Base-by-base conservation (phyloP, 164 flowering plant genomes). In the Vitis rotundifolia region DNA sequence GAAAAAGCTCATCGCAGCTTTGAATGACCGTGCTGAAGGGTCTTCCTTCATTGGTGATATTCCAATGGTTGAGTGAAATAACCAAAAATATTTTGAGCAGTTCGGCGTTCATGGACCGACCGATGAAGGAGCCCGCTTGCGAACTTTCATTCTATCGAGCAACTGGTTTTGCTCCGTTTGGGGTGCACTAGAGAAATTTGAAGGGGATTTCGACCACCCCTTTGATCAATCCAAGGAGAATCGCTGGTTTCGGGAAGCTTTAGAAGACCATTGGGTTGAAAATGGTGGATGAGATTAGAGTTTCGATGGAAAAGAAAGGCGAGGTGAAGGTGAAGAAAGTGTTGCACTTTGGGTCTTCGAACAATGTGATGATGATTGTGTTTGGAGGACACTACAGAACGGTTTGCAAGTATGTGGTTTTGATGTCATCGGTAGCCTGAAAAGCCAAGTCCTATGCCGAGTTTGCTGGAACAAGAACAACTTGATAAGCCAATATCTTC, bases 141-240 rank as follows among this genome's bases (percentile, higher is more conserved):
- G 86, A 82, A 70, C 82, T 88, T 8, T 71, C 86, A 37, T 88
- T 86, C 61, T 83, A 84, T 56, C 66, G 87, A 16, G 91, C 91
- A 56, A 88, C 86, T 76, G 89, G 91, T 0, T 88, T 88, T 48
- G 87, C 89, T 64, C 91, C 88, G 3, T 80, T 49, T 53, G 91
- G 91, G 0, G 83, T 78, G 15, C 86, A 88, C 68, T 88, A 89
- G 91, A 77, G 91, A 59, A 77, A 68, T 22, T 66, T 88, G 52
- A 74, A 89, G 68, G 74, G 89, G 29, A 80, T 86, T 64, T 80
- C 92, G 0, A 72, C 86, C 0, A 80, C 84, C 63, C 80, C 81
- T 68, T 63, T 88, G 69, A 86, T 88, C 69, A 77, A 80, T 58
- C 88, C 88, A 1, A 81, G 56, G 68, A 72, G 85, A 37, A 85